Evolutionary conservation across 768 basidiomycete genomes (phyloP).

Genomic region (Termitomyces sp.): DNA sequence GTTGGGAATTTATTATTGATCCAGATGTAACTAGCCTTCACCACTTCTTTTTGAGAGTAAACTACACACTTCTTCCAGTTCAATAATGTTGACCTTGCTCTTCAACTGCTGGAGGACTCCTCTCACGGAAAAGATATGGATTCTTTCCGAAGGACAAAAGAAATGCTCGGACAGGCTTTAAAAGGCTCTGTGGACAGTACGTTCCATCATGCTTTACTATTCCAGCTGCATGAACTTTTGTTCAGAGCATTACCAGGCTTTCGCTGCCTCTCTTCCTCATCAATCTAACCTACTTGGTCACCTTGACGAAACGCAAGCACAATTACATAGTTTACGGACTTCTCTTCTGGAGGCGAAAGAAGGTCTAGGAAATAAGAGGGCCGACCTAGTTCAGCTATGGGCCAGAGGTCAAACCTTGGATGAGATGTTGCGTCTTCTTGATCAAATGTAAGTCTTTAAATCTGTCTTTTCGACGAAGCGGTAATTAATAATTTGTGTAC

Average conservation of each 20-base stretch:
- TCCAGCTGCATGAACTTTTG: background rate
- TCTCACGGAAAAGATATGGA: slow-evolving; percentile 68
- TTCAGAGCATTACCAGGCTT: slow-evolving; percentile 86
- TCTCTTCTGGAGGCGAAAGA: slow-evolving; percentile 77
- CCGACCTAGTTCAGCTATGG: slow-evolving; percentile 89
- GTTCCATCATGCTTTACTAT: slow-evolving; percentile 22
- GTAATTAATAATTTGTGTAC: background rate
- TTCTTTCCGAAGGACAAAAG: slow-evolving; percentile 73
- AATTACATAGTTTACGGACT: slow-evolving; percentile 66
- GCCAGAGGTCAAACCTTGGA: slow-evolving; percentile 84
- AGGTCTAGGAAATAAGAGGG: slow-evolving; percentile 70
- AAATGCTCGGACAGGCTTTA: slow-evolving; percentile 70
- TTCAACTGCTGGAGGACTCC: slow-evolving; percentile 79
- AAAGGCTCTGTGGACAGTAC: slow-evolving; percentile 86
- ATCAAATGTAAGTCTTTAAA: slow-evolving; percentile 73
- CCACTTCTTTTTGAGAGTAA: background rate
- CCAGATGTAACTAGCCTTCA: slow-evolving; percentile 52
- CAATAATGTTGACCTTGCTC: slow-evolving; percentile 89
- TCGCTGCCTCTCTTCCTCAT: slow-evolving; percentile 89
- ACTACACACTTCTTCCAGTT: slow-evolving; percentile 45
- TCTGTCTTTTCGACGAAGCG: background rate
- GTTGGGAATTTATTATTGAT: slow-evolving; percentile 85
- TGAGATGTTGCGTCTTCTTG: slow-evolving; percentile 92
- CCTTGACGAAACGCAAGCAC: slow-evolving; percentile 65
- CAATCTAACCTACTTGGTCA: slow-evolving; percentile 76